Evolutionary conservation across 2,329 filamentous ascomycete species (phyloP).

Genomic region (Lithohypha guttulata): DNA sequence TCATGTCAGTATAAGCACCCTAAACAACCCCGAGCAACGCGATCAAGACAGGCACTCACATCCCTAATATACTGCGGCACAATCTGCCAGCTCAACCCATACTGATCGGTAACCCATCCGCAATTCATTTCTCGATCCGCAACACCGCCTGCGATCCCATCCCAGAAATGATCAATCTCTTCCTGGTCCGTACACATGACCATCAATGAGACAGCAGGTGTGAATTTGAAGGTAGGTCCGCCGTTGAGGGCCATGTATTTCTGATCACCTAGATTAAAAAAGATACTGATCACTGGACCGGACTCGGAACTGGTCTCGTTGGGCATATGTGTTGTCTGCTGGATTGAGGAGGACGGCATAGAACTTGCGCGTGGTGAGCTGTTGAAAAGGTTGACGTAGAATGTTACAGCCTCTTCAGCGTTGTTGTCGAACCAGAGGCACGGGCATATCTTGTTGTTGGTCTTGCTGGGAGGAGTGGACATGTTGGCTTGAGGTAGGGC

Average conservation of each 20-base stretch:
- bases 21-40: neutral
- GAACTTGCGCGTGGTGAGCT: neutral
- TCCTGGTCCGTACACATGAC: constrained; percentile 37
- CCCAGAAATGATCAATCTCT: constrained; percentile 41
- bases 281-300: constrained; percentile 21
- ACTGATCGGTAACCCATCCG: constrained; percentile 39
- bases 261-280: constrained; percentile 32
- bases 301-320: constrained; percentile 22
- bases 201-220: constrained; percentile 34
- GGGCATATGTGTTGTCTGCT: constrained; percentile 25
- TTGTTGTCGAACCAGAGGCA: constrained; percentile 23
- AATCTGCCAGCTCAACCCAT: constrained; percentile 40
- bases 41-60: constrained; percentile 22
- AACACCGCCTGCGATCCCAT: constrained; percentile 32
- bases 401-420: constrained; percentile 21
- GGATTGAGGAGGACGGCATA: constrained; percentile 13
- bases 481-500: neutral
- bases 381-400: constrained; percentile 21
- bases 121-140: constrained; percentile 30
- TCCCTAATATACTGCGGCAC: constrained; percentile 24
- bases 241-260: constrained; percentile 37
- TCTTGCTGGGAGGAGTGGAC: neutral
- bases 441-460: constrained; percentile 14
- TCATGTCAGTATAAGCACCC: neutral
- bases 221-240: constrained; percentile 32